phyloP scores from a whole-genome alignment of 208 protist genomes.

The Angomonas desouzai region DNA sequence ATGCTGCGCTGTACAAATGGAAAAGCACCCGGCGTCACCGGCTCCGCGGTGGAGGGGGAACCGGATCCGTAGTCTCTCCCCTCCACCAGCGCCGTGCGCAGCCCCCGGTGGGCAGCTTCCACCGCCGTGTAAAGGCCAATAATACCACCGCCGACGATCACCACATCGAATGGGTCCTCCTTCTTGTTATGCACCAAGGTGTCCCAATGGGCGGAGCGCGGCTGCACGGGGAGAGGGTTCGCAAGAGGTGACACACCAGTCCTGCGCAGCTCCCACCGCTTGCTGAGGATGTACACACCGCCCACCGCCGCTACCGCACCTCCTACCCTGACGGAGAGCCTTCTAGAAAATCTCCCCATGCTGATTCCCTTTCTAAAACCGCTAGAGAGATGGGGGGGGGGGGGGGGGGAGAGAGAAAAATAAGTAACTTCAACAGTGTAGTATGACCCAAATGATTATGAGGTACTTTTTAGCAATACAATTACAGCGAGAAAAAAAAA shows the following conservation, averaged over 20 bases:
- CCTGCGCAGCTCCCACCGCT: constrained; percentile 52
- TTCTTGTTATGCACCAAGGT: constrained; percentile 20
- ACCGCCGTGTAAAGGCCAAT: constrained; percentile 76
- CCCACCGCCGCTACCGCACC: constrained; percentile 10
- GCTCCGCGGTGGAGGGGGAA: constrained; percentile 16
- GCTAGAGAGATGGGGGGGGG: neutral
- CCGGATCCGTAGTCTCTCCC: constrained; percentile 61
- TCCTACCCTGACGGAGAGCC: neutral
- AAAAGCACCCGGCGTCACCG: constrained; percentile 54
- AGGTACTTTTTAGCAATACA: no score
- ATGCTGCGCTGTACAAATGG: constrained; percentile 67
- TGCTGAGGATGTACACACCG: constrained; percentile 18
- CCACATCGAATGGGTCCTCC: constrained; percentile 49
- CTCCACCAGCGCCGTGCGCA: constrained; percentile 67
- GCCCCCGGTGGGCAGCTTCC: constrained; percentile 75
- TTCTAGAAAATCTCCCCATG: neutral
- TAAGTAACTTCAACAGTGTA: neutral
- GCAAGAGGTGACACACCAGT: neutral
- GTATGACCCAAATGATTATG: no score
- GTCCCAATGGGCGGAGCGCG: constrained; percentile 21
- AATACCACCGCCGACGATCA: constrained; percentile 71
- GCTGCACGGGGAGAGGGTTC: neutral
- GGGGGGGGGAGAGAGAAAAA: neutral
- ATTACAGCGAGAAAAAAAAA: constrained; percentile 9
- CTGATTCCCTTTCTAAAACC: neutral